Evolutionary conservation across 2,329 filamentous ascomycete genomes (phyloP).

Genomic region (Ophiostoma pallidulum): DNA sequence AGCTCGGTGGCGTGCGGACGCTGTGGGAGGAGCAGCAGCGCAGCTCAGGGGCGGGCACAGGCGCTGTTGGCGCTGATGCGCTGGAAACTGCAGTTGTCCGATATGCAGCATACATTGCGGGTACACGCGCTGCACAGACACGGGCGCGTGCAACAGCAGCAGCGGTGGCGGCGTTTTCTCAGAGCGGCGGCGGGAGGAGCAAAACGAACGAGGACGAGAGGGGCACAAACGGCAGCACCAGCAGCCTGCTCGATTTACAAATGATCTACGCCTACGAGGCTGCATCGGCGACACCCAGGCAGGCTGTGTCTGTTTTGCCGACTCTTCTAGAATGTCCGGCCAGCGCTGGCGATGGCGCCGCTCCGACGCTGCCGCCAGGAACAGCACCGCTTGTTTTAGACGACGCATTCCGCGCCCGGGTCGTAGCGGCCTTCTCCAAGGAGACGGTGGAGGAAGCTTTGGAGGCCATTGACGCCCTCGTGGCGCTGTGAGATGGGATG

Average conservation of each 20-base stretch:
- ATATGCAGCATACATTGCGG: slow-evolving; percentile 2
- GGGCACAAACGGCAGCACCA: no score
- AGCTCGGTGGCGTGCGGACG: slow-evolving; percentile 16
- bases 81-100: slow-evolving; percentile 4
- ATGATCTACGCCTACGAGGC: background rate
- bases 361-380: background rate
- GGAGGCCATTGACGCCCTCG: background rate
- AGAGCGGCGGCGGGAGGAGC: background rate
- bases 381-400: background rate
- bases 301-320: background rate
- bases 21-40: slow-evolving; percentile 11
- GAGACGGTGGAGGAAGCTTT: background rate
- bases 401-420: background rate
- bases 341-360: background rate
- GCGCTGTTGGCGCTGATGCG: background rate
- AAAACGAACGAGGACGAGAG: background rate
- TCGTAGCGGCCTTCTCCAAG: background rate
- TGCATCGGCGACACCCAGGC: background rate
- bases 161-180: background rate
- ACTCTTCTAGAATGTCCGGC: background rate
- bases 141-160: background rate
- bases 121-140: background rate
- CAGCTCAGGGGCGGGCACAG: background rate
- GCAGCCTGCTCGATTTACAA: background rate
- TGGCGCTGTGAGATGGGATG: background rate